A percentile compares a stretch with the other conserved stretches of the same genome.
These are phyloP conservation scores for Pseudoneurospora amorphoporcata DNA, from an alignment of 495 filamentous ascomycete species.

Conservation along the genomic window DNA sequence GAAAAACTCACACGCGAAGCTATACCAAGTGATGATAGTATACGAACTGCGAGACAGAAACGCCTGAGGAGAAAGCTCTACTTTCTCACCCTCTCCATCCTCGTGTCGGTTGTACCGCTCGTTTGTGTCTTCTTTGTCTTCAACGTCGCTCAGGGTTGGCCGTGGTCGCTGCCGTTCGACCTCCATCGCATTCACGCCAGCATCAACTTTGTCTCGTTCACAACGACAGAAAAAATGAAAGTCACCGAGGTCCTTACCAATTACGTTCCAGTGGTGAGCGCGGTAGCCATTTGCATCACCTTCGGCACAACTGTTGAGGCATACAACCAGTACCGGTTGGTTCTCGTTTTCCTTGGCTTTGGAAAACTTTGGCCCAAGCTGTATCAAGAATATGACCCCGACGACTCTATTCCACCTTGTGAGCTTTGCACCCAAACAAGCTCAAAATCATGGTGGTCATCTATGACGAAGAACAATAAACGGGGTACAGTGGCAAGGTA, in stretches of 20 bases:
- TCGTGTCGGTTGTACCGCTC: constrained; percentile 56
- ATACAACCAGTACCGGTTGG: constrained; percentile 55
- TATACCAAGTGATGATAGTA: constrained; percentile 40
- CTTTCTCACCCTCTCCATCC: constrained; percentile 55
- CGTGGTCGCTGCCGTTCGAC: constrained; percentile 44
- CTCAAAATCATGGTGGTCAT: constrained; percentile 6
- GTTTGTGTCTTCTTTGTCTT: constrained; percentile 48
- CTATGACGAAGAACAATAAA: background rate
- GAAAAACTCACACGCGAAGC: constrained; percentile 49
- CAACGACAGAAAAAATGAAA: constrained; percentile 41
- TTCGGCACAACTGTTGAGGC: constrained; percentile 78
- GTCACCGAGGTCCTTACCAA: constrained; percentile 47
- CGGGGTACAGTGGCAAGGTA: background rate
- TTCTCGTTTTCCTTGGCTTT: constrained; percentile 41
- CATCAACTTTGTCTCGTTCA: constrained; percentile 52
- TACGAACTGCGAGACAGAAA: constrained; percentile 36
- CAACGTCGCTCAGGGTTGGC: constrained; percentile 38
- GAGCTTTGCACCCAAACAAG: background rate
- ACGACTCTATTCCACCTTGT: background rate
- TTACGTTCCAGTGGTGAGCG: constrained; percentile 55
- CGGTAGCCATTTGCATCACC: constrained; percentile 57
- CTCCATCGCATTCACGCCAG: constrained; percentile 24
- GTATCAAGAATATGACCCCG: constrained; percentile 17
- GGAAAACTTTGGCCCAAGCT: constrained; percentile 37
- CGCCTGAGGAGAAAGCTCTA: constrained; percentile 68